Evolutionary conservation across 2,329 filamentous ascomycete genomes (phyloP), one percentile per base, ranked within the genome.

Genomic region (Verticillium nonalfalfae): DNA sequence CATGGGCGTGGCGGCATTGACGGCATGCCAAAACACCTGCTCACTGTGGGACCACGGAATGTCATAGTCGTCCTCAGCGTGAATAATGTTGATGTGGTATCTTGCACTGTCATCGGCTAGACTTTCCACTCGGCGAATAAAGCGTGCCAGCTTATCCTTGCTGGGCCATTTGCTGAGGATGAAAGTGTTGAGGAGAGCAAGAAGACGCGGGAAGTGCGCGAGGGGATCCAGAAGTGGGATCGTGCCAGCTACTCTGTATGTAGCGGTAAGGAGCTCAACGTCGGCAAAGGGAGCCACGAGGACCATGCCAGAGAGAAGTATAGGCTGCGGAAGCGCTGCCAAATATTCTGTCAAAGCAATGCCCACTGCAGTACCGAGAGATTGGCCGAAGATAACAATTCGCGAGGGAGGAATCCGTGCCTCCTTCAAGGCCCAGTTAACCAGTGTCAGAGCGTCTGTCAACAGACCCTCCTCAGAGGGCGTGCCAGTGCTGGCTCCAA

Each of bases 371-470:
- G 85, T 85, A 4, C 85, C 85, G 36, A 88, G 73, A 0, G 82
- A 86, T 66, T 88, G 85, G 0, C 76, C 80, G 62, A 84, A 87
- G 26, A 88, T 69, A n/a, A 85, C 75, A 45, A 86, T 87, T 0
- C 81, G 78, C 2, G 78, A 76, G 0, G 82, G 75, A 1, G 83
- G 80, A 3, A 88, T 81, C 0, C 74, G 71, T 2, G 80, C 83
- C 0, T 75, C 76, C 1, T 81, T 72, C 60, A 81, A 74, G 0
- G 82, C 84, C 78, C 83, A 88, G 11, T 84, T 73, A 1, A 77
- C 77, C 2, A 86, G 70, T 0, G 81, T 73, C 0, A 81, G 66
- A 1, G 82, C 85, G 67, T 89, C 85, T 1, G 69, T 69, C 13
- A 85, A 72, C 1, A 88, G 71, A 0, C 85, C 85, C 1, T 68